Evolutionary conservation across 108 stramenopile genomes (phyloP).

Genomic region (Cyclotella baltica): DNA sequence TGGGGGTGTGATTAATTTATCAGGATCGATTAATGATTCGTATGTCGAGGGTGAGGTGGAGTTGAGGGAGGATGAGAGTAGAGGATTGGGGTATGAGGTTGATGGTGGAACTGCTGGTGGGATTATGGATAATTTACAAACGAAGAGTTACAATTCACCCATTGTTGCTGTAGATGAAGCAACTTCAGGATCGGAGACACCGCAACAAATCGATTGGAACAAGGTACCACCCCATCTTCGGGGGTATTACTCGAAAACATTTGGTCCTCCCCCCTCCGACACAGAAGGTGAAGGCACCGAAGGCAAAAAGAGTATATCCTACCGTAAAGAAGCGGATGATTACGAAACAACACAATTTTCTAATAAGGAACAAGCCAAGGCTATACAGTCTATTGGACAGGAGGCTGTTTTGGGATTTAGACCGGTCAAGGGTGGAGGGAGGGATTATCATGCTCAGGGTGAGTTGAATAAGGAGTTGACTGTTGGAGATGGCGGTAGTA

Average conservation of each 20-base stretch:
- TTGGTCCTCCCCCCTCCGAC: slow-evolving; percentile 10
- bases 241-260: slow-evolving; percentile 42
- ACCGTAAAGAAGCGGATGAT: slow-evolving; percentile 3
- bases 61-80: slow-evolving; percentile 6
- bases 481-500: not conserved
- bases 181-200: not conserved
- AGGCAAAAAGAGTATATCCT: not conserved
- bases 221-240: slow-evolving; percentile 49
- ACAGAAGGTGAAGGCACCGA: slow-evolving; percentile 1
- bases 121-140: not conserved
- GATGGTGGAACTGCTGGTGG: not conserved
- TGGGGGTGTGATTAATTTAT: not conserved
- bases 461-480: slow-evolving; percentile 21
- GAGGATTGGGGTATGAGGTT: not conserved
- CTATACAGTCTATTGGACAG: slow-evolving; percentile 35
- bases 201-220: slow-evolving; percentile 30
- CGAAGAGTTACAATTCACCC: no score
- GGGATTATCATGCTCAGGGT: slow-evolving; percentile 15
- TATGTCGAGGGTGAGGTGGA: not conserved
- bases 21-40: not conserved
- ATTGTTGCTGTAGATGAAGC: not conserved
- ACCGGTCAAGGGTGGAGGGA: not conserved
- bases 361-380: slow-evolving; percentile 15
- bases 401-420: slow-evolving; percentile 21
- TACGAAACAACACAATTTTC: slow-evolving; percentile 7